Evolutionary conservation across 2,329 filamentous ascomycete genomes (phyloP).

Genomic region (Thelonectria rubi): DNA sequence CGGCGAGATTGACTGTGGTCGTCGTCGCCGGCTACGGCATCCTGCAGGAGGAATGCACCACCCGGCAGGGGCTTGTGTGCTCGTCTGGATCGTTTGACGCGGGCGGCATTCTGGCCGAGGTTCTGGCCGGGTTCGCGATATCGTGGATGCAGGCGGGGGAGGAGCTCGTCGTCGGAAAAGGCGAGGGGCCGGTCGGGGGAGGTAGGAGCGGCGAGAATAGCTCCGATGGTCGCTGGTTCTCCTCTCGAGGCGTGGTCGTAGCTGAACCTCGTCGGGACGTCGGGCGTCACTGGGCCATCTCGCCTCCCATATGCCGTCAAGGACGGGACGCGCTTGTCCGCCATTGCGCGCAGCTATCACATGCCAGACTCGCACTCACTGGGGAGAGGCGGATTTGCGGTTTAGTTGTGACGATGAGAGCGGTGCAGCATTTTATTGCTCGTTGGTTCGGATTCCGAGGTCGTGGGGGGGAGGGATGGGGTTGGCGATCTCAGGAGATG

Average conservation of each 20-base stretch:
- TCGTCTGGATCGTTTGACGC: conserved; percentile 42
- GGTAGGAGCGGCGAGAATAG: conserved; percentile 34
- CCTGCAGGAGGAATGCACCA: conserved; percentile 62
- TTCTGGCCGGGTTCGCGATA: conserved; percentile 29
- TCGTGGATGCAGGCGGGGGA: conserved; percentile 36
- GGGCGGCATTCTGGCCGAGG: conserved; percentile 34
- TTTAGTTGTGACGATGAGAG: conserved; percentile 31
- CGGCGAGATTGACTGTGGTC: conserved; percentile 45
- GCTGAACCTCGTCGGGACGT: conserved; percentile 40
- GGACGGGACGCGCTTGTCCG: conserved; percentile 37
- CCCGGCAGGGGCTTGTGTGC: conserved; percentile 56
- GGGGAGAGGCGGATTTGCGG: conserved; percentile 29
- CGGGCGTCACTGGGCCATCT: conserved; percentile 40
- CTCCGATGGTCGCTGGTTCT: conserved; percentile 39
- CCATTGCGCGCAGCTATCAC: conserved; percentile 40
- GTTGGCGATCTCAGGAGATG: conserved; percentile 16
- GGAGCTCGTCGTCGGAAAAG: conserved; percentile 43
- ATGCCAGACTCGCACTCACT: conserved; percentile 34
- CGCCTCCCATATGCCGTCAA: conserved; percentile 39
- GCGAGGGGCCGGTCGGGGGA: conserved; percentile 40
- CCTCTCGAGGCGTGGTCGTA: conserved; percentile 39
- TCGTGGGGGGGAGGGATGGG: neutral
- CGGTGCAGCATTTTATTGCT: conserved; percentile 39
- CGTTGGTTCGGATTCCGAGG: conserved; percentile 7
- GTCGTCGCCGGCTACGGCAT: conserved; percentile 49